Evolutionary conservation across 2,329 filamentous ascomycete species (phyloP).

Genomic region (Exutisphaerella laricina): DNA sequence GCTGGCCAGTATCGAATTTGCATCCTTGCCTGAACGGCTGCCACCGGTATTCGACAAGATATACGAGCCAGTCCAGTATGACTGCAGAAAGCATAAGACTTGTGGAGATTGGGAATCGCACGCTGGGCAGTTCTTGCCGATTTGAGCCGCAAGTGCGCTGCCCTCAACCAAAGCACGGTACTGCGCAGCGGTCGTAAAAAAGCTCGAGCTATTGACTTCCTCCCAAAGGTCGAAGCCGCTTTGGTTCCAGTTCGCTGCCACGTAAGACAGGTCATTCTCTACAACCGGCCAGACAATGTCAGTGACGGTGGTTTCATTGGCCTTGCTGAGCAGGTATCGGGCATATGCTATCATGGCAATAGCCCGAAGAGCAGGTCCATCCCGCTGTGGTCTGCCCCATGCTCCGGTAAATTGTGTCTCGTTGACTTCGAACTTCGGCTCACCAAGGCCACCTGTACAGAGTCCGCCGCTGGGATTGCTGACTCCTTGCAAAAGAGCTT

Average conservation of each 20-base stretch:
- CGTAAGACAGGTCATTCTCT: conserved; percentile 69
- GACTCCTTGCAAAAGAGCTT: conserved; percentile 61
- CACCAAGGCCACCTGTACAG: conserved; percentile 53
- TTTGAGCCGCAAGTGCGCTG: conserved; percentile 55
- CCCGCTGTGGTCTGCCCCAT: conserved; percentile 75
- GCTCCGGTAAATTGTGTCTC: conserved; percentile 44
- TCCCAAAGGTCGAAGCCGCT: conserved; percentile 76
- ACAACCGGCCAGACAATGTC: conserved; percentile 66
- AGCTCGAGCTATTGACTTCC: conserved; percentile 69
- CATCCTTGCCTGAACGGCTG: conserved; percentile 63
- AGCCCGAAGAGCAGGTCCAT: conserved; percentile 71
- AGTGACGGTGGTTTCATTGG: conserved; percentile 41
- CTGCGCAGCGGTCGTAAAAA: conserved; percentile 68
- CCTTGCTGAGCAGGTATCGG: conserved; percentile 56
- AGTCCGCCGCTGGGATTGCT: conserved; percentile 62
- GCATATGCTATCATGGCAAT: conserved; percentile 67
- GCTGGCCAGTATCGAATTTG: conserved; percentile 57
- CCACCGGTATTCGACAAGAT: conserved; percentile 63
- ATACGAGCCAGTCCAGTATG: conserved; percentile 65
- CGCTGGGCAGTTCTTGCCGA: conserved; percentile 55
- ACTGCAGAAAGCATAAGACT: conserved; percentile 66
- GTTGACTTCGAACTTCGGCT: conserved; percentile 68
- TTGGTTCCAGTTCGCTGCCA: conserved; percentile 61
- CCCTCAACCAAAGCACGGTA: conserved; percentile 64
- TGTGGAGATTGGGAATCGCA: conserved; percentile 64